Conservation (phyloP, 2,329 filamentous ascomycete species). For the Phaeosphaeriaceae sp. region DNA sequence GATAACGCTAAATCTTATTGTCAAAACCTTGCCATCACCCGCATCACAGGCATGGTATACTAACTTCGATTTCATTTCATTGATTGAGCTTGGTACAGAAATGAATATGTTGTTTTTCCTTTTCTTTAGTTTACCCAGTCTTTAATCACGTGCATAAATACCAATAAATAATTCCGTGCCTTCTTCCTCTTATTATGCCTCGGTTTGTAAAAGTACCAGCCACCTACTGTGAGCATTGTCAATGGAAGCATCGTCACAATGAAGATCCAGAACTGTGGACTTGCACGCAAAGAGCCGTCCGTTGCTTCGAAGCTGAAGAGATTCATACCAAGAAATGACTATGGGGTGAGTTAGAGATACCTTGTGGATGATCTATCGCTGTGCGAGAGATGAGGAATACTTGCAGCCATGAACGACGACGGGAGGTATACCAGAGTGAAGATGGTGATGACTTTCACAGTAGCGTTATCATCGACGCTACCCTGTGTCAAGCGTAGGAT, state of each 20-base stretch:
- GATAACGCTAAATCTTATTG: too few species aligned
- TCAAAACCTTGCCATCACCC: too few species aligned
- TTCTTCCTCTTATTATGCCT: background rate
- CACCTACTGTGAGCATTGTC: slow-evolving; percentile 9
- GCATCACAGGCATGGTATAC: too few species aligned
- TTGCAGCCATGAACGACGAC: slow-evolving; percentile 17
- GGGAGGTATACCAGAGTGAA: slow-evolving; percentile 25
- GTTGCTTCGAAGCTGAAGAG: slow-evolving; percentile 14
- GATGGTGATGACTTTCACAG: slow-evolving; percentile 15
- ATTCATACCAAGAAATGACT: slow-evolving; percentile 20
- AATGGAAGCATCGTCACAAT: slow-evolving; percentile 13
- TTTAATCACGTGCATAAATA: too few species aligned
- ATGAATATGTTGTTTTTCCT: too few species aligned
- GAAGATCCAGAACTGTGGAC: slow-evolving; percentile 17
- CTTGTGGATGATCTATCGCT: background rate
- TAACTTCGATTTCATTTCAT: too few species aligned
- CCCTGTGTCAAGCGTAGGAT: slow-evolving; percentile 14
- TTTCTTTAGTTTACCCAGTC: too few species aligned
- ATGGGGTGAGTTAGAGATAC: background rate
- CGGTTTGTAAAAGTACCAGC: slow-evolving; percentile 4
- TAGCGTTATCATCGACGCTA: slow-evolving; percentile 2
- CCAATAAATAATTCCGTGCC: too few species aligned
- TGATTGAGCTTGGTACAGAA: too few species aligned
- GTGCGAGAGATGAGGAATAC: background rate
- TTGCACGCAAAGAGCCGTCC: slow-evolving; percentile 1